Evolutionary conservation across 139 green algal genomes (phyloP), one percentile per base, ranked within the genome.

Genomic region (Chlamydomonas urium): DNA sequence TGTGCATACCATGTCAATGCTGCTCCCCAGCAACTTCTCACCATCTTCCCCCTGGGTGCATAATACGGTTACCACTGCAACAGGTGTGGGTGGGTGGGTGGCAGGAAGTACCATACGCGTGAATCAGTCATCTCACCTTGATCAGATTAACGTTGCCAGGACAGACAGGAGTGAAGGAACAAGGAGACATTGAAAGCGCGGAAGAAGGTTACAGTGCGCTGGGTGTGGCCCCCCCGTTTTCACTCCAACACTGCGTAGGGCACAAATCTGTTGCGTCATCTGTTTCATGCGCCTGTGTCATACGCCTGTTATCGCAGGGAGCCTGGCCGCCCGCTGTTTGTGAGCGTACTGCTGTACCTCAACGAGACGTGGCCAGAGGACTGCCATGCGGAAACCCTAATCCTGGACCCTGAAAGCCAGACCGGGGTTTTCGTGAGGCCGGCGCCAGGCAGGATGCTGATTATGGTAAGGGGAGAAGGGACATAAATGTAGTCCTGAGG

Each of bases 301-400:
- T 14, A 63, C 19, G 10, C 29, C 29, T 31, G 6, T 33, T 17
- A 50, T 42, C 29, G 36, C 65, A 77, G 79, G 75, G 89, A 94
- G 74, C 83, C 86, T 0, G 76, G 79, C 32, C 57, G 78, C 47
- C 90, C 90, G 8, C 76, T 93, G 37, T 87, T 96, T 42, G 87
- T 91, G 23, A 90, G 74, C 28, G 62, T 93, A 56, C 48, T 96
- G 68, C 31, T 93, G 38, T 96, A 95, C 77, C 78, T 93, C 19
- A 90, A 93, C 74, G 74, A 81, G 0, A 63, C 66, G 36, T 96
- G 91, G 91, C 34, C 36, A 14, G 75, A 82, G 32, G 75, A 80
- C 26, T 75, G 75, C 0, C 81, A 93, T 31, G 87, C 83, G 8
- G 91, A 96, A 60, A 95, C 88, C 4, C 79, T 94, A 8, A 87